phyloP scores from a whole-genome alignment of 768 basidiomycete species.

The Daedaleopsis sinensis region DNA sequence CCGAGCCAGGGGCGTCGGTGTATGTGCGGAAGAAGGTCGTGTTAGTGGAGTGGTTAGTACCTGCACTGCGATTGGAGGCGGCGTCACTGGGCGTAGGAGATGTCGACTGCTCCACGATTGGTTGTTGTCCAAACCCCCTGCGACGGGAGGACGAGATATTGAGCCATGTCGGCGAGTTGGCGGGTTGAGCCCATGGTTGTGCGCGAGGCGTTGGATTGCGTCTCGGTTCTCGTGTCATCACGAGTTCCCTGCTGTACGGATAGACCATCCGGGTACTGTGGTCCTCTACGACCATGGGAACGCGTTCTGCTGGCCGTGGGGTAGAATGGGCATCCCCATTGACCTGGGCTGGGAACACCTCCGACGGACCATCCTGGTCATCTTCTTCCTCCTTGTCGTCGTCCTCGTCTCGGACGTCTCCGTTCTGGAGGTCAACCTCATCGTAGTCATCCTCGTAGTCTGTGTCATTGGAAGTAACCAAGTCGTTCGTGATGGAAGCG shows the following conservation, averaged over 20 bases:
- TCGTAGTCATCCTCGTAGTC: conserved; percentile 39
- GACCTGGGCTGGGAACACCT: conserved; percentile 8
- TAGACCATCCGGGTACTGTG: neutral
- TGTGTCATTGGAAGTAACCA: conserved; percentile 48
- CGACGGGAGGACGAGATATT: conserved; percentile 43
- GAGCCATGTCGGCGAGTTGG: conserved; percentile 17
- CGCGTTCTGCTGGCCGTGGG: conserved; percentile 8
- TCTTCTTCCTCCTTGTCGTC: conserved; percentile 19
- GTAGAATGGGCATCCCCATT: conserved; percentile 7
- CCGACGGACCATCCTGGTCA: conserved; percentile 6
- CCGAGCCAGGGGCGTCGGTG: conserved; percentile 42
- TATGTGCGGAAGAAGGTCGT: conserved; percentile 66
- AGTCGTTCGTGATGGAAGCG: conserved; percentile 71
- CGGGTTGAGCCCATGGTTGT: conserved; percentile 15
- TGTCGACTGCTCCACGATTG: conserved; percentile 56
- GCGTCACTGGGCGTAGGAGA: conserved; percentile 64
- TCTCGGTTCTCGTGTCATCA: conserved; percentile 25
- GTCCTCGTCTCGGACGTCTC: conserved; percentile 37
- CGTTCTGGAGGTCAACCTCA: neutral
- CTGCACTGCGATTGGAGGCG: conserved; percentile 56
- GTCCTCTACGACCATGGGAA: conserved; percentile 1
- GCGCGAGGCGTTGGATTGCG: conserved; percentile 23
- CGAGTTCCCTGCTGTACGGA: conserved; percentile 17
- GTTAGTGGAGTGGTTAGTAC: conserved; percentile 56
- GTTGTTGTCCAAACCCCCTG: conserved; percentile 55